phyloP scores from a whole-genome alignment of 441 rosid genomes.

The Corymbia calophylla region DNA sequence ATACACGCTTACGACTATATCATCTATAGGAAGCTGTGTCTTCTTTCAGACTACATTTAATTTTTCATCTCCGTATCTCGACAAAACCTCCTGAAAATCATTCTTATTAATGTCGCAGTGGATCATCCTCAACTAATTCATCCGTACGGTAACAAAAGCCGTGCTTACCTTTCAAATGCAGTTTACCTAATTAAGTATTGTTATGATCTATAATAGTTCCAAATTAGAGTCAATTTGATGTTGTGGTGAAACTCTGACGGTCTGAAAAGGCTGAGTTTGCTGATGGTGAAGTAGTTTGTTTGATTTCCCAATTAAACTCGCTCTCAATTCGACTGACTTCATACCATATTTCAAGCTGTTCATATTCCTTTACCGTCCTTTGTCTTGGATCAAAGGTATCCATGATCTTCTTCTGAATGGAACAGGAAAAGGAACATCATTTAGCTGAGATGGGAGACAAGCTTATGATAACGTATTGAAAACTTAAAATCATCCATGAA shows the following conservation, averaged over 20 bases:
- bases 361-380: slow-evolving; percentile 57
- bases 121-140: neutral
- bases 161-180: neutral
- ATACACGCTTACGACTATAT: neutral
- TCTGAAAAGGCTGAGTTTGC: slow-evolving; percentile 9
- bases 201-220: slow-evolving; percentile 51
- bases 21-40: neutral
- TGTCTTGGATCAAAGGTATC: slow-evolving; percentile 50
- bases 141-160: neutral
- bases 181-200: neutral
- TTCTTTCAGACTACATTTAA: neutral
- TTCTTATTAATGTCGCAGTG: neutral
- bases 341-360: slow-evolving; percentile 59
- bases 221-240: slow-evolving; percentile 38
- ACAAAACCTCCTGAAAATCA: neutral
- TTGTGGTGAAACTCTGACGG: slow-evolving; percentile 1
- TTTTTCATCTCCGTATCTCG: neutral
- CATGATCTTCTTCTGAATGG: slow-evolving; percentile 39
- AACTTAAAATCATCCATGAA: neutral
- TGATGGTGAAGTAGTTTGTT: slow-evolving; percentile 7
- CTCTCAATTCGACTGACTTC: slow-evolving; percentile 44
- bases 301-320: slow-evolving; percentile 2
- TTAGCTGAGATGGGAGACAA: neutral
- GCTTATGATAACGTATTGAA: neutral
- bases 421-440: neutral